Base-by-base conservation (phyloP, 495 filamentous ascomycete species). In the Xylaria longipes region DNA sequence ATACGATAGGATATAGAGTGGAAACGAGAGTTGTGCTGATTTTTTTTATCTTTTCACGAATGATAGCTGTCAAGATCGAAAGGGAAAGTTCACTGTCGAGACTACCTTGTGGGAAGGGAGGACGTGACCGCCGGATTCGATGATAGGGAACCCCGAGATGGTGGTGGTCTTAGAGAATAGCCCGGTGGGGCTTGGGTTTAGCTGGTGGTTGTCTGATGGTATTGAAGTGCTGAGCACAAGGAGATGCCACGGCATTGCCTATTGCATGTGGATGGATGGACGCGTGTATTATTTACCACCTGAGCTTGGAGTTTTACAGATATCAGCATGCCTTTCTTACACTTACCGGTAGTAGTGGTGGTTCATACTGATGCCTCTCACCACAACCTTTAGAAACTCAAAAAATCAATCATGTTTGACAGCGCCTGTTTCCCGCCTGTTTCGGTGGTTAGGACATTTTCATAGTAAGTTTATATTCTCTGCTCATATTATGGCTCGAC, bases 51-150 rank as follows among this genome's bases (percentile, higher is more conserved):
- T 20, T 20, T 56, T 22, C 2, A 41, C n/a, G n/a, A 35, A 54
- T 11, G 52, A 41, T 79, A 97, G 94, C 68, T 97, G 94, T 82
- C 87, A 87, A 37, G 89, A 89, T 75, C 90, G 87, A 67, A 84
- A 86, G 11, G 83, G 83, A 20, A 81, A 29, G 22, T 89, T 95
- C 79, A 92, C 86, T 72, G 91, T 94, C 12, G 94, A 97, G 81
- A 97, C 93, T 31, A 97, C 93, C 29, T 83, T 87, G 61, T 95
- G 92, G 92, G 93, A 96, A 77, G 81, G 77, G 61, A 75, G 70
- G 14, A 63, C 35, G 33, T 41, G 45, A 54, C 11, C n/a, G 14
- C 29, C 64, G 45, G 64, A 69, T 37, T 12, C 22, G 33, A 35
- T 48, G 45, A 31, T 43, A 58, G 22, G 20, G 5, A 61, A 5